A percentile compares a stretch with the other conserved stretches of the same genome.
Evolutionary conservation across 2,329 filamentous ascomycete species (phyloP).

Genomic region (Harringtonia lauricola): DNA sequence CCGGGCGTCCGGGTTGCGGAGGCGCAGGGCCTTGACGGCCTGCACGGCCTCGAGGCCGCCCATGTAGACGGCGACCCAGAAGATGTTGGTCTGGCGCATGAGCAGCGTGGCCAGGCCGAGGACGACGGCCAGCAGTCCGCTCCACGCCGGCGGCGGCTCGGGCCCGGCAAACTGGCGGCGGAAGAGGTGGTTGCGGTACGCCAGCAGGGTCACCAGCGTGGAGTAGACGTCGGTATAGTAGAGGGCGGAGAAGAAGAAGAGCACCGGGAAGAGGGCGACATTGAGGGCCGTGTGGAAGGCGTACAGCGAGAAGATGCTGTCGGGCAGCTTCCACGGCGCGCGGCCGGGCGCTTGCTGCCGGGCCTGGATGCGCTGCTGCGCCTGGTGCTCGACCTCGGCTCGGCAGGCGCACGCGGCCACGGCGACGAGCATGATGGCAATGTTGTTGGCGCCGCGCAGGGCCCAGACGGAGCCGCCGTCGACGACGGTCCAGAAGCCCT

Average conservation of each 20-base stretch:
- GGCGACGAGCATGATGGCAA: constrained; percentile 30
- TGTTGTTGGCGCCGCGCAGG: constrained; percentile 38
- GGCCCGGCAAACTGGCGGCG: constrained; percentile 17
- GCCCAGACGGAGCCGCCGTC: constrained; percentile 18
- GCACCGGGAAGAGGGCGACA: constrained; percentile 70
- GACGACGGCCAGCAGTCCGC: constrained; percentile 32
- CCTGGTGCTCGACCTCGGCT: constrained; percentile 32
- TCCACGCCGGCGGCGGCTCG: constrained; percentile 20
- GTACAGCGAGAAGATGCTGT: constrained; percentile 26
- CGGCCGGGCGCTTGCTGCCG: constrained; percentile 10
- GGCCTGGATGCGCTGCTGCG: background rate
- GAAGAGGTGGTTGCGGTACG: constrained; percentile 48
- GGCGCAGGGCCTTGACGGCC: constrained; percentile 25
- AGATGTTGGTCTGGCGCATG: constrained; percentile 92
- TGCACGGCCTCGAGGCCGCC: constrained; percentile 48
- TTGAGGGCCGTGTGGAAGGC: constrained; percentile 60
- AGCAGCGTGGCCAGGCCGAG: constrained; percentile 56
- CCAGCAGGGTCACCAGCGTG: constrained; percentile 60
- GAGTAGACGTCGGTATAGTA: constrained; percentile 94
- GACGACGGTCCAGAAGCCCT: constrained; percentile 5
- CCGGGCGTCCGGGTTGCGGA: background rate
- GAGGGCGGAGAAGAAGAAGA: constrained; percentile 92
- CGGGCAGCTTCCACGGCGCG: background rate
- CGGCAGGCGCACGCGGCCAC: constrained; percentile 40
- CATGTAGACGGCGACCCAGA: constrained; percentile 79